Base-by-base conservation (phyloP, 2,329 filamentous ascomycete genomes). In the Botrytis pseudocinerea region DNA sequence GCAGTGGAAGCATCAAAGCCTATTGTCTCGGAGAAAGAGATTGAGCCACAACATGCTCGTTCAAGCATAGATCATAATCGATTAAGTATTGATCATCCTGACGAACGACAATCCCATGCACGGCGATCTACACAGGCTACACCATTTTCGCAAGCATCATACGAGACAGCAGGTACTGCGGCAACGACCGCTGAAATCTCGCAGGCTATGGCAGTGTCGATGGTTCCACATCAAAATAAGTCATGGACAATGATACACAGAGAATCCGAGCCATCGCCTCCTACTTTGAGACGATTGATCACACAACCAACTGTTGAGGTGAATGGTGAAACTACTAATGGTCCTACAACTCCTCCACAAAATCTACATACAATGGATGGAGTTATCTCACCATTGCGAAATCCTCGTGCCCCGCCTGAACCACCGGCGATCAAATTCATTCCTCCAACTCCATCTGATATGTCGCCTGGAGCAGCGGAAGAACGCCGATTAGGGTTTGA, bases 171-270 rank as follows among this genome's bases (percentile, higher is more conserved):
- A 48, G 90, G 89, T n/a, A 89, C 87, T 25, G 32, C 63, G 14
- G 62, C 46, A 46, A 89, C 87, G 4, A 84, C 85, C 62, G 84
- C 85, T 5, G 89, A 90, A 76, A 86, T 91, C 59, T 89, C 89
- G 0, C 89, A 91, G 81, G 89, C 89, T 48, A 82, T 87, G 78
- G 88, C 87, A 57, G 85, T 91, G 72, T 89, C 85, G 74, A 88
- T 91, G 77, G 90, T 87, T 76, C 85, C 87, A 32, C 89, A 91
- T 75, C 88, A 91, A 77, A 91, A 91, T 76, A 89, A 86, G 65
- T 91, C 89, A 66, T 72, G 70, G 70, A 72, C 61, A 46, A 63
- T 72, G 22, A 68, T 72, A 38, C 60, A 70, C 12, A 40, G 42
- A 32, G 63, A 63, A 59, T 63, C 59, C 20, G 72, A 71, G 28